phyloP scores from a whole-genome alignment of 352 stramenopile genomes.

The Thalassiosira pacifica region DNA sequence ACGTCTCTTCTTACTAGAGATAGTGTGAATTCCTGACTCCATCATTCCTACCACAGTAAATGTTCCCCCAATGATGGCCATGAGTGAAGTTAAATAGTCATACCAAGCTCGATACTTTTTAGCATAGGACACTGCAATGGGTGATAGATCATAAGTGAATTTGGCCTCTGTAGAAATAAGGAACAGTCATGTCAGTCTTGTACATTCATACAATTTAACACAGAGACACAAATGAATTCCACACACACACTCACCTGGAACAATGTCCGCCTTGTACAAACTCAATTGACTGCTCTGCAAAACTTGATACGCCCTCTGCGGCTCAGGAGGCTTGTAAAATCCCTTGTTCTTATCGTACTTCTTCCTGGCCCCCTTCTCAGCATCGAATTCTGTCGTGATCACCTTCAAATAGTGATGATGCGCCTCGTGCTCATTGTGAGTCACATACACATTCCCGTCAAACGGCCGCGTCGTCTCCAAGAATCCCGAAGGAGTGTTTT shows the following conservation, averaged over 20 bases:
- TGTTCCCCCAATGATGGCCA: slow-evolving; percentile 95
- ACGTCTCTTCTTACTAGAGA: slow-evolving; percentile 65
- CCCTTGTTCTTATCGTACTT: slow-evolving; percentile 16
- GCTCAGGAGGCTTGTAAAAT: slow-evolving; percentile 15
- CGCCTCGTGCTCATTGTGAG: slow-evolving; percentile 93
- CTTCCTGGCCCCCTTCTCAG: not conserved
- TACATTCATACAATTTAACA: too few relatives aligned
- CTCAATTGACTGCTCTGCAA: slow-evolving; percentile 83
- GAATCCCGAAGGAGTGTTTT: slow-evolving; percentile 68
- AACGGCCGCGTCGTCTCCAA: slow-evolving; percentile 87
- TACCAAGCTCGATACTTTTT: slow-evolving; percentile 89
- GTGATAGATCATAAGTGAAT: slow-evolving; percentile 89
- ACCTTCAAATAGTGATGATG: slow-evolving; percentile 99
- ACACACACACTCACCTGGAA: slow-evolving; percentile 71
- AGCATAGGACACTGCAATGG: slow-evolving; percentile 93
- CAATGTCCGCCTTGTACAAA: slow-evolving; percentile 81
- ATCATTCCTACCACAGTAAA: slow-evolving; percentile 96
- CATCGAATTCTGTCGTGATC: slow-evolving; percentile 90
- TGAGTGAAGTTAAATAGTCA: slow-evolving; percentile 94
- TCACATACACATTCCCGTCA: slow-evolving; percentile 94
- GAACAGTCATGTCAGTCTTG: not conserved
- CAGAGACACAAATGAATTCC: not conserved
- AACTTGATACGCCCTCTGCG: slow-evolving; percentile 78
- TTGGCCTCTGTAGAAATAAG: slow-evolving; percentile 79
- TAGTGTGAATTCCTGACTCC: slow-evolving; percentile 79